Conservation (phyloP, 495 filamentous ascomycete species). For the Melanomma pulvis-pyrius region DNA sequence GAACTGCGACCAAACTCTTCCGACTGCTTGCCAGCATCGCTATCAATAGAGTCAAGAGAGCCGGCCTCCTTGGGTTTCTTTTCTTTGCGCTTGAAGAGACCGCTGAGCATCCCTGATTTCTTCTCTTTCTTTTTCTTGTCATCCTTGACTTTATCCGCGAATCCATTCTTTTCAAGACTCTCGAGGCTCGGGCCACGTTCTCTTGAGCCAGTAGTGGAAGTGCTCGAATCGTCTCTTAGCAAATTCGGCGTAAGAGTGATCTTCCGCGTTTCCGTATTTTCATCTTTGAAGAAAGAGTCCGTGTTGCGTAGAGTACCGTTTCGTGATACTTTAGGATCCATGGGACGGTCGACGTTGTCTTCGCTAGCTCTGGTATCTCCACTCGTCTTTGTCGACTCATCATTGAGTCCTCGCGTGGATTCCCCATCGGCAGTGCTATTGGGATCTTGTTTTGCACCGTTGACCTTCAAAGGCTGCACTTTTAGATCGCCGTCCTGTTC, state of each 20-base stretch:
- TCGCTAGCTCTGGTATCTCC: slow-evolving; percentile 56
- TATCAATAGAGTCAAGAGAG: slow-evolving; percentile 47
- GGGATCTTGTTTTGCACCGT: slow-evolving; percentile 32
- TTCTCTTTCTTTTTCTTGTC: slow-evolving; percentile 90
- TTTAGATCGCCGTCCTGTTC: slow-evolving; percentile 37
- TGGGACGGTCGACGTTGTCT: slow-evolving; percentile 61
- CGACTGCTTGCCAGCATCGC: slow-evolving; percentile 55
- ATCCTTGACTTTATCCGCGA: slow-evolving; percentile 64
- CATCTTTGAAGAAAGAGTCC: slow-evolving; percentile 96
- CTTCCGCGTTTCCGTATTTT: slow-evolving; percentile 92
- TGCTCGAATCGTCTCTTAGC: slow-evolving; percentile 77
- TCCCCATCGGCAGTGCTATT: slow-evolving; percentile 17
- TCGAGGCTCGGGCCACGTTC: slow-evolving; percentile 59
- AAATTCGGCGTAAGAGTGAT: slow-evolving; percentile 95
- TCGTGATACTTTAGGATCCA: slow-evolving; percentile 56
- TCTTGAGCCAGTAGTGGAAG: slow-evolving; percentile 60
- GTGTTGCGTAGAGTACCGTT: slow-evolving; percentile 86
- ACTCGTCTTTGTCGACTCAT: slow-evolving; percentile 11
- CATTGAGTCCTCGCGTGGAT: slow-evolving; percentile 23
- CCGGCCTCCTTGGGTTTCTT: slow-evolving; percentile 75
- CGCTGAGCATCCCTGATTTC: slow-evolving; percentile 87
- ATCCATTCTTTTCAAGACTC: slow-evolving; percentile 59
- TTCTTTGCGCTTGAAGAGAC: slow-evolving; percentile 93
- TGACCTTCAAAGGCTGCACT: slow-evolving; percentile 40
- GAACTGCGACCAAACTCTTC: slow-evolving; percentile 58